These are phyloP conservation scores for Oryza longistaminata DNA, from an alignment of 176 grass and related monocot species.

Conservation along the genomic window DNA sequence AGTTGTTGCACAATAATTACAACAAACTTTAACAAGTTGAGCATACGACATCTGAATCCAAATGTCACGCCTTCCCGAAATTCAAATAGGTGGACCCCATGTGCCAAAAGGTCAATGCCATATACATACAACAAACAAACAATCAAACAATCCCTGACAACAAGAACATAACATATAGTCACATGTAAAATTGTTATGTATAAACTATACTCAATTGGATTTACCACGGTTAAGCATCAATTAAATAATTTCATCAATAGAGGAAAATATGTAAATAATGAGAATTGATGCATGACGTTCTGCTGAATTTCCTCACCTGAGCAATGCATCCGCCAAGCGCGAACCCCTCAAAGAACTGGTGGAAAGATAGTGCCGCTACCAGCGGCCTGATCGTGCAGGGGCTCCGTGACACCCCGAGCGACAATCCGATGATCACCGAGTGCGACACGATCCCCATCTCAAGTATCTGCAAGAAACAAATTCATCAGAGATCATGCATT, in stretches of 20 bases:
- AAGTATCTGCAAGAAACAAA: constrained; percentile 53
- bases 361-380: constrained; percentile 66
- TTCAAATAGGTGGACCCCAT: background rate
- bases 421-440: constrained; percentile 89
- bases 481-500: background rate
- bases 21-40: background rate
- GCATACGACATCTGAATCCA: background rate
- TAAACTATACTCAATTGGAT: background rate
- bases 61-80: background rate
- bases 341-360: constrained; percentile 96
- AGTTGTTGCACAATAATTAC: background rate
- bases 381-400: constrained; percentile 82
- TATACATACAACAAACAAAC: background rate
- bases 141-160: background rate
- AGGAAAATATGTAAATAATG: background rate
- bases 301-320: constrained; percentile 49
- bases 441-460: constrained; percentile 97
- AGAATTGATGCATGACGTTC: background rate
- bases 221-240: background rate
- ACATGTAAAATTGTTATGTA: background rate
- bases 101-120: background rate
- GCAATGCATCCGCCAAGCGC: constrained; percentile 85
- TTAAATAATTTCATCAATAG: background rate
- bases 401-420: constrained; percentile 72
- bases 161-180: background rate